Evolutionary conservation across 2,329 filamentous ascomycete genomes (phyloP).

Genomic region (Geosmithia morbida): DNA sequence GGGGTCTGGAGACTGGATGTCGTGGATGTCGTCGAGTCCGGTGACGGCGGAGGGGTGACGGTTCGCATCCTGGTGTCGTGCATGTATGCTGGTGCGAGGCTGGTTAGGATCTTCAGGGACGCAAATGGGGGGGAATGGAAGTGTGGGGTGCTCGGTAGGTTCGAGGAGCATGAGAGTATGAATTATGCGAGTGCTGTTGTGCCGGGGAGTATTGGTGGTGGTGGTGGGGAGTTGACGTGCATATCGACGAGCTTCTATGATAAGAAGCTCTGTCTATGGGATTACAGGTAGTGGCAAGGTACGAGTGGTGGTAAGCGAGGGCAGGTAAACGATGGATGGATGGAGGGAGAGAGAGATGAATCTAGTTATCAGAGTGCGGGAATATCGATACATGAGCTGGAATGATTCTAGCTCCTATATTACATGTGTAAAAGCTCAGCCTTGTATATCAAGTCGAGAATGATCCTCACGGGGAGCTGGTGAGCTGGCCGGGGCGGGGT

Average conservation of each 20-base stretch:
- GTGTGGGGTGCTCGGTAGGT: conserved; percentile 53
- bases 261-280: conserved; percentile 54
- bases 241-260: conserved; percentile 71
- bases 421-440: too few relatives aligned
- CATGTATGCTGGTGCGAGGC: conserved; percentile 74
- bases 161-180: conserved; percentile 85
- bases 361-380: too few relatives aligned
- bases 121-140: conserved; percentile 29
- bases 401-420: too few relatives aligned
- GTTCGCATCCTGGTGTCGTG: conserved; percentile 64
- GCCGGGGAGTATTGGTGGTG: conserved; percentile 15
- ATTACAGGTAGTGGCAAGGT: conserved; percentile 9
- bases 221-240: conserved; percentile 19
- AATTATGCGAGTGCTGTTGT: conserved; percentile 76
- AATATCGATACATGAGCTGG: too few relatives aligned
- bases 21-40: conserved; percentile 17
- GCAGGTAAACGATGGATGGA: too few relatives aligned
- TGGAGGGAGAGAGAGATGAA: too few relatives aligned
- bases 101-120: conserved; percentile 35
- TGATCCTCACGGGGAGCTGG: too few relatives aligned
- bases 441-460: too few relatives aligned
- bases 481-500: too few relatives aligned
- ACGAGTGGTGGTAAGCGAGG: background rate
- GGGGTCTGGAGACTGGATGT: conserved; percentile 81
- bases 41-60: conserved; percentile 10